These are phyloP conservation scores for Phytophthora pseudosyringae DNA, from an alignment of 352 stramenopile genomes.

Conservation along the genomic window DNA sequence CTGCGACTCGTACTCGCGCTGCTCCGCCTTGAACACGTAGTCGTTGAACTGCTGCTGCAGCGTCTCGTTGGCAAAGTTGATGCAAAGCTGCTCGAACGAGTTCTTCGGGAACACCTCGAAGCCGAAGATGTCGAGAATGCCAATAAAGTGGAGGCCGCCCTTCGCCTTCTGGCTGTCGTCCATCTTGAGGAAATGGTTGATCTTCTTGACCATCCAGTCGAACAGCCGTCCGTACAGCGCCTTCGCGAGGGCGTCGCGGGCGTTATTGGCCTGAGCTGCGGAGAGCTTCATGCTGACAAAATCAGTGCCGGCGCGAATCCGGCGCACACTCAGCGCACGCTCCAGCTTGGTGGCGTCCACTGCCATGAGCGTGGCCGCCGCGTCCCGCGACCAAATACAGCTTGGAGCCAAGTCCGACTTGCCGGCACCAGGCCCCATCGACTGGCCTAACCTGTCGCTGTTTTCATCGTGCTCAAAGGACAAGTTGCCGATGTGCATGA, in stretches of 20 bases:
- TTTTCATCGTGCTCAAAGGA: constrained; percentile 85
- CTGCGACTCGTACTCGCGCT: constrained; percentile 84
- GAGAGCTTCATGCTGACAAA: constrained; percentile 89
- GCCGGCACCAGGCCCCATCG: constrained; percentile 29
- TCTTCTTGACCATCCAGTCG: constrained; percentile 89
- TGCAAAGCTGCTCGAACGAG: constrained; percentile 92
- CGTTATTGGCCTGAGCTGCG: constrained; percentile 82
- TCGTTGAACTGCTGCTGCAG: constrained; percentile 91
- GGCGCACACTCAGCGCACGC: constrained; percentile 74
- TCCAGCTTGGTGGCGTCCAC: constrained; percentile 79
- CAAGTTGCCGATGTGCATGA: constrained; percentile 92
- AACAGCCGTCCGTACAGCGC: constrained; percentile 91
- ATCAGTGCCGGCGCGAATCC: constrained; percentile 83
- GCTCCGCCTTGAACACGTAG: constrained; percentile 90
- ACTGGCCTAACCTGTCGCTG: constrained; percentile 53
- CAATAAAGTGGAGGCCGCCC: constrained; percentile 78
- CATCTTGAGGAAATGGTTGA: constrained; percentile 88
- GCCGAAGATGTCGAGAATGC: constrained; percentile 93
- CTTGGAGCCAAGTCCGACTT: constrained; percentile 57
- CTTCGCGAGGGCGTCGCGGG: constrained; percentile 82
- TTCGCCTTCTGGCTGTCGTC: constrained; percentile 77
- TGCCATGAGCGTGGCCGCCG: constrained; percentile 70
- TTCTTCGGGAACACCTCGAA: constrained; percentile 94
- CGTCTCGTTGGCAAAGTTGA: constrained; percentile 92
- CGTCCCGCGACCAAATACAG: constrained; percentile 77